Evolutionary conservation across 2,329 filamentous ascomycete species (phyloP).

Genomic region (Pseudofabraea citricarpa): DNA sequence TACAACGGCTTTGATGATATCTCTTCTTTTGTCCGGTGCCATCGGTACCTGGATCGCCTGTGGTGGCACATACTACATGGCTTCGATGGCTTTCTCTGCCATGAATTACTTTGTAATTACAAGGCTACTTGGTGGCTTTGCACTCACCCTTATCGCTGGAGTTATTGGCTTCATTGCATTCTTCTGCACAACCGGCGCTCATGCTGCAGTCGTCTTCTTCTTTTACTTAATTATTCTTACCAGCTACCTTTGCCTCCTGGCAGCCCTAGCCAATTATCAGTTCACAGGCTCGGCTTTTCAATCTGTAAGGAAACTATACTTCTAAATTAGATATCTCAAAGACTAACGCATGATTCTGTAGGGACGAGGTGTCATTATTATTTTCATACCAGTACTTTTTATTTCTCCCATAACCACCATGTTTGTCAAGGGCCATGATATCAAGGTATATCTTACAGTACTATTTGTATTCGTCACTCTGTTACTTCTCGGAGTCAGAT

Average conservation of each 20-base stretch:
- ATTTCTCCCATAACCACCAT: constrained; percentile 52
- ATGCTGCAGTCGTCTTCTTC: constrained; percentile 50
- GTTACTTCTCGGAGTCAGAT: constrained; percentile 47
- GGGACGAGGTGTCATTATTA: constrained; percentile 48
- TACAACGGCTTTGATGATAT: constrained; percentile 49
- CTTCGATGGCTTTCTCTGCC: constrained; percentile 45
- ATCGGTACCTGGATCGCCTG: constrained; percentile 60
- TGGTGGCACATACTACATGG: constrained; percentile 57
- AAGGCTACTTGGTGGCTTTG: constrained; percentile 43
- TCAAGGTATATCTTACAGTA: constrained; percentile 50
- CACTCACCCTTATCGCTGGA: constrained; percentile 31
- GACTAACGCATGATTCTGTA: no score
- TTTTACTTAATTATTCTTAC: constrained; percentile 54
- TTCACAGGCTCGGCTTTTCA: constrained; percentile 19
- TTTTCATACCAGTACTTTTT: constrained; percentile 49
- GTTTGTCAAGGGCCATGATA: constrained; percentile 46
- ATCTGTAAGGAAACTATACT: no score
- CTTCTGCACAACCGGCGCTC: constrained; percentile 35
- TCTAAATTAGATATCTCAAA: no score
- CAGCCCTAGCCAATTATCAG: constrained; percentile 34
- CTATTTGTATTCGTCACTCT: constrained; percentile 47
- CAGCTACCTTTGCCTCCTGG: constrained; percentile 53
- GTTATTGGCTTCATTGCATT: constrained; percentile 47
- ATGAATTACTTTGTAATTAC: constrained; percentile 38
- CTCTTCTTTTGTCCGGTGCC: constrained; percentile 53